Base-by-base conservation (phyloP, 345 rosid species). In the Physaria fendleri region DNA sequence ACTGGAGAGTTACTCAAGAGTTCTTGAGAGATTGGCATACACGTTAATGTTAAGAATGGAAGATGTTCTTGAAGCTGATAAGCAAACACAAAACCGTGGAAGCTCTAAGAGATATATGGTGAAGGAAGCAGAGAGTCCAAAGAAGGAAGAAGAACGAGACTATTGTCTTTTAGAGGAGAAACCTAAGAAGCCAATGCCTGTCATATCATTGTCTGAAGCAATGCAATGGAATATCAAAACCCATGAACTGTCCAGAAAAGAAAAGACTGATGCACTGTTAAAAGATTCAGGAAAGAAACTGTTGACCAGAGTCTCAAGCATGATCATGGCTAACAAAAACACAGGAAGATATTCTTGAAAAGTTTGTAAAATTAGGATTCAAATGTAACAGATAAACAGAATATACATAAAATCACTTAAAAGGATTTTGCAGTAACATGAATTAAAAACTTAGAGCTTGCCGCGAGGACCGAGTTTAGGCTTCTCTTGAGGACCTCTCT, bases 401-500 rank as follows among this genome's bases (percentile, higher is more conserved):
- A 68, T 68, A 68, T 59, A 59, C 66, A 68, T 51, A 25, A 38
- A 57, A 33, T 33, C 4, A 33, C 48, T 68, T 21, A 39, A 67
- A 51, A 3, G 12, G 12, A n/a, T n/a, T 30, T 40, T 40, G 29
- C 6, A 58, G 51, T 30, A 41, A 58, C 37, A 50, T 23, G 32
- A 41, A 49, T 16, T 3, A 12, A 34, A 41, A 29, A n/a, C n/a
- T 85, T 69, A 85, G 83, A 84, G 81, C 73, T 91, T 91, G 83
- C 90, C 90, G 42, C 93, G 90, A 11, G 96, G 98, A 6, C 96
- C 96, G 2, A 64, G 81, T 85, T 88, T 88, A 11, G 93, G 98
- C 8, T 82, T 84, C 65, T 85, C 92, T 64, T 88, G 96, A n/a
- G 96, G 98, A 29, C 96, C 98, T 74, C 87, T 88, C 79, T 82